Conservation (phyloP, 805 yeast species). For the Yarrowia keelungensis region DNA sequence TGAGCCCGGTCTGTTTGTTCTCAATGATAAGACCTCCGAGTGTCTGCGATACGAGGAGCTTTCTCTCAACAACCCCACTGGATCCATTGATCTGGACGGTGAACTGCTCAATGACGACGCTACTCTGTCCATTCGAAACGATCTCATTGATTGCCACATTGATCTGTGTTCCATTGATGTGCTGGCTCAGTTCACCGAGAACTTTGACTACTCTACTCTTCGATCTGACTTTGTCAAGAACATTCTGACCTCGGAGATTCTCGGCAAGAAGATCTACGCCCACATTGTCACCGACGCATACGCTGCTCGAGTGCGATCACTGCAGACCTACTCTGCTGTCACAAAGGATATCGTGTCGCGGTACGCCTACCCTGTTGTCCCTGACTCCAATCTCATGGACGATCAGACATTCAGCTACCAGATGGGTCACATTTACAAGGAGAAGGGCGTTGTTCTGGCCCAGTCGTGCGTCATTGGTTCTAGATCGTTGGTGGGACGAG, state of each 20-base stretch:
- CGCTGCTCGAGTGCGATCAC: constrained; percentile 94
- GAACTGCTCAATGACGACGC: constrained; percentile 75
- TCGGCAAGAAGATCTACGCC: constrained; percentile 90
- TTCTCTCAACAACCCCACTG: constrained; percentile 56
- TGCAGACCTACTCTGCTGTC: constrained; percentile 91
- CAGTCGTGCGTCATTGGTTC: constrained; percentile 88
- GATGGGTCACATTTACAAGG: constrained; percentile 87
- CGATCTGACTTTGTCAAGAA: constrained; percentile 91
- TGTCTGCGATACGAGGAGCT: constrained; percentile 86
- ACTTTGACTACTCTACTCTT: constrained; percentile 89
- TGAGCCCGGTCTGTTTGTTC: constrained; percentile 83
- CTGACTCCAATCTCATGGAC: constrained; percentile 78
- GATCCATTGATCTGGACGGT: constrained; percentile 72
- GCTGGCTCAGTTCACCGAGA: constrained; percentile 94
- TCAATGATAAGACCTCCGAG: constrained; percentile 74
- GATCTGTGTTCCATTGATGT: constrained; percentile 95
- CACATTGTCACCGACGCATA: constrained; percentile 80
- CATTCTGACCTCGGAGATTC: constrained; percentile 84
- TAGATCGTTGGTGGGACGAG: constrained; percentile 81
- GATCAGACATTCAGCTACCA: constrained; percentile 81
- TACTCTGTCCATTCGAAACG: constrained; percentile 79
- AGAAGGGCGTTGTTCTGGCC: constrained; percentile 84
- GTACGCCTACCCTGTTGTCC: constrained; percentile 91
- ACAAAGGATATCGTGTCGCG: constrained; percentile 88
- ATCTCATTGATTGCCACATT: constrained; percentile 93